These are phyloP conservation scores for Priceomyces fermenticarens DNA, from an alignment of 805 yeast genomes.

Conservation along the genomic window DNA sequence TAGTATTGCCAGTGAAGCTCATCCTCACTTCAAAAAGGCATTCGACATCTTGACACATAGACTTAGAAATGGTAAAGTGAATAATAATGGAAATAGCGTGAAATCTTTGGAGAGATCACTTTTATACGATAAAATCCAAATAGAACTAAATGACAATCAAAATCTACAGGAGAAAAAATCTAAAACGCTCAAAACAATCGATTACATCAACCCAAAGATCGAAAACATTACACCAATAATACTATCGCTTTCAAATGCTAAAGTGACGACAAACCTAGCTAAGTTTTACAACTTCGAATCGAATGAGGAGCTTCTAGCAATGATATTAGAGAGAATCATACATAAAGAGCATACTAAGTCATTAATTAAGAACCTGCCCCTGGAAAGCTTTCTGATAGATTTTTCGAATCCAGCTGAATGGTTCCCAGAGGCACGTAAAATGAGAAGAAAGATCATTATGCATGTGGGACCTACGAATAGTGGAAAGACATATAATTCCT, in stretches of 20 bases:
- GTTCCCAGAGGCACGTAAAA: conserved; percentile 81
- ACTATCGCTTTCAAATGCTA: conserved; percentile 12
- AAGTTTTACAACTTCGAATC: conserved; percentile 13
- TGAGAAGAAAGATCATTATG: conserved; percentile 77
- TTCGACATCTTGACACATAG: too few species aligned
- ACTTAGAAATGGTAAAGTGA: too few species aligned
- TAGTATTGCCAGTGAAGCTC: too few species aligned
- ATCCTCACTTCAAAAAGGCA: too few species aligned
- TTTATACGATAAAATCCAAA: too few species aligned
- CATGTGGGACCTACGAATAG: conserved; percentile 98
- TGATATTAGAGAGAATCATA: conserved; percentile 21
- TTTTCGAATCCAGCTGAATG: conserved; percentile 48
- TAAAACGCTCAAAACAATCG: conserved; percentile 7
- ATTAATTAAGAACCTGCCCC: conserved; percentile 9
- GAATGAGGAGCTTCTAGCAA: conserved; percentile 17
- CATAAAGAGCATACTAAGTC: conserved; percentile 18
- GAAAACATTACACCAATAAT: conserved; percentile 17
- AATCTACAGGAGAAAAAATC: not conserved
- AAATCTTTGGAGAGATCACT: too few species aligned
- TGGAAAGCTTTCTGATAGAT: conserved; percentile 17
- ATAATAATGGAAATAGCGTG: too few species aligned
- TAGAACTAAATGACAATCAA: too few species aligned
- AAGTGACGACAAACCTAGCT: conserved; percentile 18
- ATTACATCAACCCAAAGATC: conserved; percentile 27
- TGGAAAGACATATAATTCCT: conserved; percentile 88